phyloP scores from a whole-genome alignment of 2,329 filamentous ascomycete species.

The Hypoxylon sp. region DNA sequence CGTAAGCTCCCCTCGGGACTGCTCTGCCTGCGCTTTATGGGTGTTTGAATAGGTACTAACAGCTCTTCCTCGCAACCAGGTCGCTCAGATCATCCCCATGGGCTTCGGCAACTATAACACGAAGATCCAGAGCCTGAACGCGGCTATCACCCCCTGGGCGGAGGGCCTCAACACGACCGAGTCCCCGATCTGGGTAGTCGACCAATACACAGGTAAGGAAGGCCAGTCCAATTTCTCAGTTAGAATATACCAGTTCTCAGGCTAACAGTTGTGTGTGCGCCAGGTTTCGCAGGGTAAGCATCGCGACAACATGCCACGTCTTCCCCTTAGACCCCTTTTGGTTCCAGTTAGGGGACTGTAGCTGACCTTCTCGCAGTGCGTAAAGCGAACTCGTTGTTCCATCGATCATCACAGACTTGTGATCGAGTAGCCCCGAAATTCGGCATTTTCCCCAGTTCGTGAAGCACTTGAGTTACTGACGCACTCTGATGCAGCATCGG shows the following conservation, averaged over 20 bases:
- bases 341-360: neutral
- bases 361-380: neutral
- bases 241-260: neutral
- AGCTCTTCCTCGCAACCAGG: conserved; percentile 40
- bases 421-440: neutral
- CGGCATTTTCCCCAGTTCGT: neutral
- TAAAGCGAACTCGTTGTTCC: neutral
- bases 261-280: neutral
- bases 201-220: conserved; percentile 51
- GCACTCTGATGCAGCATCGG: conserved; percentile 23
- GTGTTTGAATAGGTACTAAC: neutral
- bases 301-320: neutral
- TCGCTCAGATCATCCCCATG: conserved; percentile 53
- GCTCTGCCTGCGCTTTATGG: neutral
- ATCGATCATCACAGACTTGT: neutral
- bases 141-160: conserved; percentile 50
- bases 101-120: conserved; percentile 47
- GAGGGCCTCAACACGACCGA: conserved; percentile 49
- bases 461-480: neutral
- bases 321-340: neutral
- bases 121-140: conserved; percentile 50
- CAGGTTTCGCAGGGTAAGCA: neutral
- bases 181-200: conserved; percentile 53
- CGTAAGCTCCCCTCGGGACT: conserved; percentile 42
- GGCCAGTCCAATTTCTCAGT: too few relatives aligned